Percentiles rank a stretch among this genome's conserved stretches.
phyloP scores from a whole-genome alignment of 2,329 filamentous ascomycete species.

The Clonostachys solani region DNA sequence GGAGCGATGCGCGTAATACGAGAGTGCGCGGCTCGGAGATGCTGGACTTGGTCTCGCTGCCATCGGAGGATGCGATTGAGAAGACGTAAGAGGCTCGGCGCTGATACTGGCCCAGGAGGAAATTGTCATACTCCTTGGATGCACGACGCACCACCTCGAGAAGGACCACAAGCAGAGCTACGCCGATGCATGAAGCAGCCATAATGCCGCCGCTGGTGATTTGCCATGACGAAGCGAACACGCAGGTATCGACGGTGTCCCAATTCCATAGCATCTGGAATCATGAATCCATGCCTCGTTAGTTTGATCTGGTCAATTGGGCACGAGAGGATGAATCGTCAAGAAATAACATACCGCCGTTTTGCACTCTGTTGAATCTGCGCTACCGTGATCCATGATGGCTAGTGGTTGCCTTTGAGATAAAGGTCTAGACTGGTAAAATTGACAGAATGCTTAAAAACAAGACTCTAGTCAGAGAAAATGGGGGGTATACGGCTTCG shows the following conservation, averaged over 20 bases:
- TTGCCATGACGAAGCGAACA: constrained; percentile 67
- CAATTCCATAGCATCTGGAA: constrained; percentile 75
- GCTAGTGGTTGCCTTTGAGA: too few species aligned
- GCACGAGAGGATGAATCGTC: too few species aligned
- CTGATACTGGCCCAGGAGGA: constrained; percentile 49
- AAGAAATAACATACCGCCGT: constrained; percentile 16
- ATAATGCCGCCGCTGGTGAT: constrained; percentile 69
- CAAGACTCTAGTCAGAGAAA: too few species aligned
- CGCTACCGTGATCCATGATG: constrained; percentile 1
- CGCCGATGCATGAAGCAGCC: constrained; percentile 73
- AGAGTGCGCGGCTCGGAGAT: constrained; percentile 7
- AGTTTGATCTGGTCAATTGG: too few species aligned
- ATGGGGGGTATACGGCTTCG: too few species aligned
- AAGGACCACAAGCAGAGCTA: constrained; percentile 64
- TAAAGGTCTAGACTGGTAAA: too few species aligned
- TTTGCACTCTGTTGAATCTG: constrained; percentile 18
- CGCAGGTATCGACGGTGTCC: constrained; percentile 68
- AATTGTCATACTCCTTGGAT: constrained; percentile 67
- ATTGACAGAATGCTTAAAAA: too few species aligned
- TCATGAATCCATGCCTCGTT: too few species aligned
- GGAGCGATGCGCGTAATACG: constrained; percentile 48
- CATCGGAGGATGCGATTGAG: constrained; percentile 7
- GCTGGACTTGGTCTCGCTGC: neutral
- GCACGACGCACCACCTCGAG: constrained; percentile 69
- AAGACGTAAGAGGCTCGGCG: constrained; percentile 16